A percentile compares a stretch with the other conserved stretches of the same genome.
These are phyloP conservation scores for Globisporangium rhizosaccharum DNA, from an alignment of 352 stramenopile genomes.

Conservation along the genomic window DNA sequence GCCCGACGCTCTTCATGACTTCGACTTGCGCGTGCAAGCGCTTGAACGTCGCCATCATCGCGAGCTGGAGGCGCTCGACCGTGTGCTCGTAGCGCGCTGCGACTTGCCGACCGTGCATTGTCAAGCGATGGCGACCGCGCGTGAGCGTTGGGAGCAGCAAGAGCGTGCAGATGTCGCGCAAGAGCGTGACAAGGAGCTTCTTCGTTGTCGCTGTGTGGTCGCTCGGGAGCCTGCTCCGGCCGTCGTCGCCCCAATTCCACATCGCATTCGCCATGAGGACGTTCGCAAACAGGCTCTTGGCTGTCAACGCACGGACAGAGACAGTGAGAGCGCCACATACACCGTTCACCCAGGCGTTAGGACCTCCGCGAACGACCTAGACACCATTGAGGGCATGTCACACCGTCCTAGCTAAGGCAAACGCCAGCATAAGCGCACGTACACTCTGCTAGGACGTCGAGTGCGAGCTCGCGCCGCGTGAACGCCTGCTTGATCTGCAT, in stretches of 20 bases:
- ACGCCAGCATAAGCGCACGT: background rate
- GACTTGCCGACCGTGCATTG: conserved; percentile 35
- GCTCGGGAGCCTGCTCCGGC: conserved; percentile 41
- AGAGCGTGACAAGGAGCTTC: conserved; percentile 34
- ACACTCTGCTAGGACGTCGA: conserved; percentile 66
- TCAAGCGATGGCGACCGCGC: conserved; percentile 68
- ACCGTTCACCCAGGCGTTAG: too few species aligned
- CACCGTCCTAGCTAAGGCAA: background rate
- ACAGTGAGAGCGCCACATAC: too few species aligned
- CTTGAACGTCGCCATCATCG: conserved; percentile 50
- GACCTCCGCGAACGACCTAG: too few species aligned
- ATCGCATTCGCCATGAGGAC: conserved; percentile 73
- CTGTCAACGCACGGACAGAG: conserved; percentile 6
- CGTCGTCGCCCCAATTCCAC: conserved; percentile 78
- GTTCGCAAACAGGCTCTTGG: conserved; percentile 63
- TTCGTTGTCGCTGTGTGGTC: conserved; percentile 59
- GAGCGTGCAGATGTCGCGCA: conserved; percentile 41
- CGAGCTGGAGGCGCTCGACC: conserved; percentile 47
- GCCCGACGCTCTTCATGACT: conserved; percentile 58
- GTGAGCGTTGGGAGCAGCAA: conserved; percentile 66
- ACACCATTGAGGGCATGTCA: background rate
- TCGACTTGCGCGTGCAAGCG: conserved; percentile 70
- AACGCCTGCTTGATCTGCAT: conserved; percentile 87
- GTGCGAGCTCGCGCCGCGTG: conserved; percentile 55
- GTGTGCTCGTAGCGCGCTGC: conserved; percentile 33